These are phyloP conservation scores for Musa troglodytarum DNA, from an alignment of 176 grass and related monocot genomes.

Conservation along the genomic window DNA sequence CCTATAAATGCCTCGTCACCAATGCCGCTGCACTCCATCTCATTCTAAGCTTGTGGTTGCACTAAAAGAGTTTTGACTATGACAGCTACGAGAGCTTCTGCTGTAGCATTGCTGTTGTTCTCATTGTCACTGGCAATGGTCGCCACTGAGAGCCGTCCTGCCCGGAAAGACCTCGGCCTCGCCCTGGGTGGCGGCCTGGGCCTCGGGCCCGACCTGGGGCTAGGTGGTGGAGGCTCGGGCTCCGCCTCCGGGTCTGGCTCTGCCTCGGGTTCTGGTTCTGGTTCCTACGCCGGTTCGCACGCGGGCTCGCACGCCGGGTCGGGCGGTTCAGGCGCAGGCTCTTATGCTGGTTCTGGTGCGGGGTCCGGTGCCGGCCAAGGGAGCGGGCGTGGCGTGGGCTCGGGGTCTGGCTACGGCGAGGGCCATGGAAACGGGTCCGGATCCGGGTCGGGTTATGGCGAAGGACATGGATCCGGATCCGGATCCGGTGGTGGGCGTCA, in stretches of 20 bases:
- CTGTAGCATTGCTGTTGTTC: slow-evolving; percentile 13
- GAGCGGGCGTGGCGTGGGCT: neutral
- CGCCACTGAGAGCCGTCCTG: slow-evolving; percentile 18
- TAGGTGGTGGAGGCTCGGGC: slow-evolving; percentile 13
- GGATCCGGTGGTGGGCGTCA: too few species aligned
- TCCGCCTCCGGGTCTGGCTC: slow-evolving; percentile 28
- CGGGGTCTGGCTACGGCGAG: slow-evolving; percentile 13
- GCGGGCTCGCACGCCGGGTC: slow-evolving; percentile 29
- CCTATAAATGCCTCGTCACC: slow-evolving; percentile 3
- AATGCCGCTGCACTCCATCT: too few species aligned
- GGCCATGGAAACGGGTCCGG: slow-evolving; percentile 6
- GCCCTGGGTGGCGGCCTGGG: slow-evolving; percentile 21
- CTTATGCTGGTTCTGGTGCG: neutral
- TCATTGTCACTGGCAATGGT: neutral
- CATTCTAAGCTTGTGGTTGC: too few species aligned
- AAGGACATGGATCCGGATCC: too few species aligned
- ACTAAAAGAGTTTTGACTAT: slow-evolving; percentile 4
- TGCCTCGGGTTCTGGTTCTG: slow-evolving; percentile 18
- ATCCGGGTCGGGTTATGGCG: neutral
- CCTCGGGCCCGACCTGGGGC: slow-evolving; percentile 28
- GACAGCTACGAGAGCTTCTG: slow-evolving; percentile 10
- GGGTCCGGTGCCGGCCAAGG: slow-evolving; percentile 5
- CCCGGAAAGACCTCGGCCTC: slow-evolving; percentile 14
- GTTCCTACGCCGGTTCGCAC: slow-evolving; percentile 33
- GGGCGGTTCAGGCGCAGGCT: slow-evolving; percentile 8